Base-by-base conservation (phyloP, 2,329 filamentous ascomycete species). In the Coleophoma cylindrospora region DNA sequence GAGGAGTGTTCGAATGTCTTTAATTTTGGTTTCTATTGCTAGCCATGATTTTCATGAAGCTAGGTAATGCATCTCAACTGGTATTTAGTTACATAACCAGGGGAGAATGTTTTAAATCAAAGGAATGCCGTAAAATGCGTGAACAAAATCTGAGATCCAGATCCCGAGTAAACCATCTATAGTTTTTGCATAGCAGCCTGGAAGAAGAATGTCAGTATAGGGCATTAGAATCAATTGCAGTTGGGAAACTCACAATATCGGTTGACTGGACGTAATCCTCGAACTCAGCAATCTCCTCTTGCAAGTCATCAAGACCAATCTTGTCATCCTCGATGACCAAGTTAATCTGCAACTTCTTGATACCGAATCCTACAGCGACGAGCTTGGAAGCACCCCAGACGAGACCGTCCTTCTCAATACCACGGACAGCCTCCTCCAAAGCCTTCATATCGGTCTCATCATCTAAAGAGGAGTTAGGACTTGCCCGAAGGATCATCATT, bases 281-380 rank as follows among this genome's bases (percentile, higher is more conserved):
- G 65, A 91, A 81, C 61, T 81, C 89, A 19, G 83, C 81, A 65
- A 97, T 95, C 77, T 88, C 66, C 69, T 89, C 84, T 80, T 96
- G 83, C 62, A 99, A 85, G 57, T 96, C 92, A 63, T 86, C 82
- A 59, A 89, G 71, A 61, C 89, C 91, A 68, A 99, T 73, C 83
- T 96, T 96, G 61, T 97, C 92, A 70, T 99, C 94, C 80, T 97
- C 94, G 59, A 97, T 78, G 64, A 97, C 91, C 63, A 97, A 75
- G 86, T 89, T 97, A 80, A 99, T 95, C 83, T 97, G 92, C 58
- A 99, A 85, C 84, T 97, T 97, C 82, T 89, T 94, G 80, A 99
- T 95, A 80, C 94, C 94, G 81, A 89, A 99, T 67, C 91, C 92
- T 65, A 99, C 86, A 60, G 91, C 72, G 47, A 95, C 86, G 59